Base-by-base conservation (phyloP, 768 basidiomycete genomes). In the Termitomyces sp. region DNA sequence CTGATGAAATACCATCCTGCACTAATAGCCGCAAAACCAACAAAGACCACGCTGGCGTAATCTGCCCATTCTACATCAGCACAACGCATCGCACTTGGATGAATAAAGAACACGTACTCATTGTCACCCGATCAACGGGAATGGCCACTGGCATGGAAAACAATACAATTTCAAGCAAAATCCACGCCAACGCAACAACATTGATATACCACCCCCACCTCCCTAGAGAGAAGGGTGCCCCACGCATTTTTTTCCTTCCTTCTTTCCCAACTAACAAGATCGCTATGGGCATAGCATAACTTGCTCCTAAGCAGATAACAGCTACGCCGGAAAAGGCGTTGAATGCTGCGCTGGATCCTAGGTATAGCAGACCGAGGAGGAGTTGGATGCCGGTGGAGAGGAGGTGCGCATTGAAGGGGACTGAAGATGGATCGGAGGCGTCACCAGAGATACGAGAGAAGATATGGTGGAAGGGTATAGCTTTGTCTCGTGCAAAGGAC, bases 401-500 rank as follows among this genome's bases (percentile, higher is more conserved):
- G 9, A 87, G 65, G 61, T 87, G 79, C 0, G 86, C 85, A 65
- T 86, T 83, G 40, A 87, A 72, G 0, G 87, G 87, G 3, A 87
- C 79, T 63, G 81, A 82, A 29, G 73, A 68, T 7, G 75, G 60
- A 42, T 70, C 63, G 40, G 66, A 67, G 31, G 74, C 68, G 46
- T 74, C 60, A 8, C 72, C 69, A 52, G 76, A 75, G 65, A 88
- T 77, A 50, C 72, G 73, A 5, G 80, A 72, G 74, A 87, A 87
- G 59, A 75, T 67, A 11, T 61, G 56, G 42, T 82, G 79, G 48
- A 82, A 78, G 2, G 86, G 88, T 45, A 89, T 83, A 1, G 84
- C 88, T 61, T 79, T 80, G 73, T 89, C 88, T 2, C 88, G 79
- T 0, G 86, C 83, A 68, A 89, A 89, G 52, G 84, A 84, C 88